Evolutionary conservation across 2,329 filamentous ascomycete species (phyloP).

Genomic region (Trichoderma sp.): DNA sequence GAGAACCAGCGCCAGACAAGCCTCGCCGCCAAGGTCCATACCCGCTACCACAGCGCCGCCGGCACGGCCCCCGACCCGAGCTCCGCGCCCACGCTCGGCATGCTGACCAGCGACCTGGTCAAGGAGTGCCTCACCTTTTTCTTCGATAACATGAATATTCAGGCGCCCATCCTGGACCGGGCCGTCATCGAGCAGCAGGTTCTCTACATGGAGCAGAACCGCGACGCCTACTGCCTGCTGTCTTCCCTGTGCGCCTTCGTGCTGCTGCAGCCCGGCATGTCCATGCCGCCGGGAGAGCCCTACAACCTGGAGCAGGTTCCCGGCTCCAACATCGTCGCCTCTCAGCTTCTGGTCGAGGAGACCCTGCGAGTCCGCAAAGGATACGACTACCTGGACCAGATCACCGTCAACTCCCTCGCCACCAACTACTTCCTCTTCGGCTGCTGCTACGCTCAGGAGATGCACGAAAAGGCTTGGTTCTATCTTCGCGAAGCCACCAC

Average conservation of each 20-base stretch:
- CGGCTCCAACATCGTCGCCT: conserved; percentile 63
- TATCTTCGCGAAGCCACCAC: conserved; percentile 77
- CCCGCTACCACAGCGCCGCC: conserved; percentile 58
- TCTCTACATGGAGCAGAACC: conserved; percentile 62
- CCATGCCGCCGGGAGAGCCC: conserved; percentile 58
- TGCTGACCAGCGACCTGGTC: conserved; percentile 64
- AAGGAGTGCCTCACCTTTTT: conserved; percentile 70
- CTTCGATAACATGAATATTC: conserved; percentile 67
- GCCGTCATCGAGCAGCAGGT: conserved; percentile 60
- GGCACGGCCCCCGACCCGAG: conserved; percentile 51
- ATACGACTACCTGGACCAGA: conserved; percentile 60
- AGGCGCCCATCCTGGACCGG: conserved; percentile 64
- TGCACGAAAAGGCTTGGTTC: conserved; percentile 78
- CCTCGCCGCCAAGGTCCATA: conserved; percentile 63
- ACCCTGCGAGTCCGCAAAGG: conserved; percentile 64
- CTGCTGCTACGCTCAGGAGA: conserved; percentile 69
- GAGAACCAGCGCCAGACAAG: conserved; percentile 69
- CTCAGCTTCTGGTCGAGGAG: conserved; percentile 69
- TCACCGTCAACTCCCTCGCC: conserved; percentile 61
- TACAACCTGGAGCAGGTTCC: conserved; percentile 59
- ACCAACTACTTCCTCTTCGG: conserved; percentile 82
- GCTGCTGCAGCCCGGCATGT: conserved; percentile 70
- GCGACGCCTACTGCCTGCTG: conserved; percentile 66
- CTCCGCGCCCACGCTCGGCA: conserved; percentile 59
- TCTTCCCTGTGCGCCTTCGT: conserved; percentile 68